Percentiles rank a stretch among this genome's conserved stretches.
These are phyloP conservation scores for Aspergillus pseudoglaucus DNA, from an alignment of 2,329 filamentous ascomycete species.

Conservation along the genomic window DNA sequence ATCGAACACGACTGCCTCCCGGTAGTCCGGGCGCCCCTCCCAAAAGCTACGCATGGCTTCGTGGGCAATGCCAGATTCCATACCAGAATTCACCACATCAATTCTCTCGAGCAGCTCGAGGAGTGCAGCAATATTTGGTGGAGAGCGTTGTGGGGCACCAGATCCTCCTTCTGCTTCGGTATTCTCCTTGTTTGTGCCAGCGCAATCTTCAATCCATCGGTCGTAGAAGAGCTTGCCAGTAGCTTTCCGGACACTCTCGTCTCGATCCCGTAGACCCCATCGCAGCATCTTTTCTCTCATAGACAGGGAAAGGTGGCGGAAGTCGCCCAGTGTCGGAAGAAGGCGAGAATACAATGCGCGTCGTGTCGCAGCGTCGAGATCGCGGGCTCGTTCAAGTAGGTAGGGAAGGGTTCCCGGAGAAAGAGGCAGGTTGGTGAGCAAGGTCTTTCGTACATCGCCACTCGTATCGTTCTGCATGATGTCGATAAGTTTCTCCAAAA, in stretches of 20 bases:
- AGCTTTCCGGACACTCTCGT: conserved; percentile 89
- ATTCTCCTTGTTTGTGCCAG: conserved; percentile 56
- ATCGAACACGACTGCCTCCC: conserved; percentile 40
- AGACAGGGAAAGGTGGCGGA: conserved; percentile 82
- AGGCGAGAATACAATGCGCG: conserved; percentile 81
- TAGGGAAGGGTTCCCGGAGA: conserved; percentile 75
- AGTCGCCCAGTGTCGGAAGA: conserved; percentile 83
- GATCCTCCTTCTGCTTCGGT: conserved; percentile 38
- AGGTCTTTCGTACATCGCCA: conserved; percentile 81
- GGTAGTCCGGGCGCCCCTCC: conserved; percentile 68
- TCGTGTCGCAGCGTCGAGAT: conserved; percentile 77
- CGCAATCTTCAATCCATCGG: conserved; percentile 96
- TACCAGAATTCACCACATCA: conserved; percentile 82
- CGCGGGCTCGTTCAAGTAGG: conserved; percentile 82
- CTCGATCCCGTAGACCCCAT: conserved; percentile 89
- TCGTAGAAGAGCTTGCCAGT: conserved; percentile 85
- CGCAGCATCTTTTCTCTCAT: conserved; percentile 93
- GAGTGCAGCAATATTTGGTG: conserved; percentile 72
- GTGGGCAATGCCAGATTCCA: conserved; percentile 81
- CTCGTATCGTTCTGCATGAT: conserved; percentile 90
- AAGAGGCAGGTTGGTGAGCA: conserved; percentile 86
- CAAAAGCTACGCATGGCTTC: conserved; percentile 96
- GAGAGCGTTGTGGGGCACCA: conserved; percentile 44
- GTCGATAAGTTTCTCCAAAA: conserved; percentile 77
- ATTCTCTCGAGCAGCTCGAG: conserved; percentile 89